Evolutionary conservation across 2,329 filamentous ascomycete genomes (phyloP).

Genomic region (Colletotrichum tropicicola): DNA sequence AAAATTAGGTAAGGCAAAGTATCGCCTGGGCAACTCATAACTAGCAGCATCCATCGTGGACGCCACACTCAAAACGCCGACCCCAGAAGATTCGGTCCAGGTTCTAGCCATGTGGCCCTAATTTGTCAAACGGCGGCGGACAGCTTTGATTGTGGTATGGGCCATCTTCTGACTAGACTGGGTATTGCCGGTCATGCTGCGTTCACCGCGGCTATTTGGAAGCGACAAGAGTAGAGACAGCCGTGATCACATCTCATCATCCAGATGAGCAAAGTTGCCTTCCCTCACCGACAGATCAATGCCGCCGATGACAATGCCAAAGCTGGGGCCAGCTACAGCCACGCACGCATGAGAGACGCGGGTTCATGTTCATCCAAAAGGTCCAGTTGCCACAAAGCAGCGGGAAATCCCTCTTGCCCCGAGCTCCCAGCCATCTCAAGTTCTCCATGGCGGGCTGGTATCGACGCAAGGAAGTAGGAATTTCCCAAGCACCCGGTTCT

Average conservation of each 20-base stretch:
- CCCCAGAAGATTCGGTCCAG: neutral
- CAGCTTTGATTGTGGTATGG: no score
- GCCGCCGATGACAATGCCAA: neutral
- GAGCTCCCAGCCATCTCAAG: constrained; percentile 22
- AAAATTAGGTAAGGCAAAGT: neutral
- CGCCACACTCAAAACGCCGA: neutral
- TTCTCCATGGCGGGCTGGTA: neutral
- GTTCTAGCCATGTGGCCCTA: constrained; percentile 13
- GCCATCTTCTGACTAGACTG: no score
- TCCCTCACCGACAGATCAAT: neutral
- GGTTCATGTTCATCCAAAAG: constrained; percentile 19
- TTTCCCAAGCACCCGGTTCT: neutral
- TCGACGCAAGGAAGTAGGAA: neutral
- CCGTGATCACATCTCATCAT: no score
- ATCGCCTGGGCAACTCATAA: constrained; percentile 1
- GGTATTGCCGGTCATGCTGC: no score
- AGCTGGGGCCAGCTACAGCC: neutral
- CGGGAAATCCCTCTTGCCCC: constrained; percentile 13
- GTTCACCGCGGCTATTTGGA: no score
- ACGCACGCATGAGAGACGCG: neutral
- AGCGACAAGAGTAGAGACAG: no score
- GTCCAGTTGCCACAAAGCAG: neutral
- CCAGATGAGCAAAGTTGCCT: neutral
- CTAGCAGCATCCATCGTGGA: neutral
- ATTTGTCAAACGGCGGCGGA: neutral